Conservation (phyloP, 1,284 basidiomycete species). For the Rhodotorula sp. region DNA sequence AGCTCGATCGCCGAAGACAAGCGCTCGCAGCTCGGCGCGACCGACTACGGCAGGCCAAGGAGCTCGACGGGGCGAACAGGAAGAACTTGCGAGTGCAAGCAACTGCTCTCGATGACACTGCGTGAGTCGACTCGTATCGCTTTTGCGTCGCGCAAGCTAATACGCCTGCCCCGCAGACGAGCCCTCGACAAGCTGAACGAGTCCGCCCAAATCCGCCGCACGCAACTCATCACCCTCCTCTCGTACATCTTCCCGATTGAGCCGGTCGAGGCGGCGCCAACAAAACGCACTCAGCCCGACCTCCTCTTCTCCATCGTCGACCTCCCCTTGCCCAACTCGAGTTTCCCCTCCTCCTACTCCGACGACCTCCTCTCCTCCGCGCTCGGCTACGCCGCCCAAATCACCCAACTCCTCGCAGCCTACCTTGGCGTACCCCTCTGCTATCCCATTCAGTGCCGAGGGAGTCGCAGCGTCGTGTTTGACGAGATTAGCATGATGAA, state of each 20-base stretch:
- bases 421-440: conserved; percentile 74
- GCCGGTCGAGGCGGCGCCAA: conserved; percentile 58
- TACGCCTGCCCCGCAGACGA: background rate
- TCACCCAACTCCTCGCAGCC: conserved; percentile 73
- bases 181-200: conserved; percentile 6
- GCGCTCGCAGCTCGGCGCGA: conserved; percentile 8
- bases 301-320: conserved; percentile 69
- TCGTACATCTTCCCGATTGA: conserved; percentile 84
- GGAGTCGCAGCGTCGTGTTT: conserved; percentile 79
- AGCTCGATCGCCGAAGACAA: background rate
- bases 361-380: conserved; percentile 61
- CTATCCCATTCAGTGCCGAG: conserved; percentile 84
- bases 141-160: background rate
- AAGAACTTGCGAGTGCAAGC: background rate
- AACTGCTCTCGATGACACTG: background rate
- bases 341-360: conserved; percentile 53
- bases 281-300: conserved; percentile 4
- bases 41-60: conserved; percentile 6
- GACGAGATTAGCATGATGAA: conserved; percentile 92
- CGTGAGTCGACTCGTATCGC: background rate
- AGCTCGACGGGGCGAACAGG: background rate
- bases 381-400: conserved; percentile 80
- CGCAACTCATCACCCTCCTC: conserved; percentile 62
- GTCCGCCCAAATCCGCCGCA: conserved; percentile 42
- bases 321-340: conserved; percentile 74